phyloP scores from a whole-genome alignment of 1,139 yeast genomes.

The Suhomyces panamericanus region DNA sequence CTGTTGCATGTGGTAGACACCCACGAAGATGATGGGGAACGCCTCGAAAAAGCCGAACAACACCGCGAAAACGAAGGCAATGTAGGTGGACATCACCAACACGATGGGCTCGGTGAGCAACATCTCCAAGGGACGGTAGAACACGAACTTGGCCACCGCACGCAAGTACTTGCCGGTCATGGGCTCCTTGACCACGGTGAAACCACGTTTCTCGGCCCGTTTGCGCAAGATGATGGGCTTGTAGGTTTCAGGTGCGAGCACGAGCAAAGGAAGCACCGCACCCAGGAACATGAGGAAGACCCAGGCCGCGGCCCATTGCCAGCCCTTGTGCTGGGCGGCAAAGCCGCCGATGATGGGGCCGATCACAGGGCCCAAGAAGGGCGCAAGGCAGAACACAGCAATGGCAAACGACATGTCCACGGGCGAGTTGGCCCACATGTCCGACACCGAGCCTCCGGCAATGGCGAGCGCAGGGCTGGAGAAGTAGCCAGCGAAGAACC shows the following conservation, averaged over 20 bases:
- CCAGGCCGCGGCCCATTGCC: conserved; percentile 80
- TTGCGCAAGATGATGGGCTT: conserved; percentile 56
- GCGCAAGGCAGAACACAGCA: conserved; percentile 68
- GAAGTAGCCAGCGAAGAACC: conserved; percentile 78
- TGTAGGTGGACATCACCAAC: conserved; percentile 60
- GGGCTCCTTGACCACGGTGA: conserved; percentile 41
- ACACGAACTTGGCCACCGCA: conserved; percentile 42
- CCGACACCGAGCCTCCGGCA: conserved; percentile 85
- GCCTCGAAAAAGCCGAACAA: conserved; percentile 79
- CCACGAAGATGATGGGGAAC: conserved; percentile 68
- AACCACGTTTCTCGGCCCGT: conserved; percentile 61
- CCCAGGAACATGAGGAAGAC: conserved; percentile 74
- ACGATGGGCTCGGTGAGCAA: conserved; percentile 70
- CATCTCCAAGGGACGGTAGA: conserved; percentile 65
- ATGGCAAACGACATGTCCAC: conserved; percentile 66
- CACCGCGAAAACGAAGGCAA: conserved; percentile 73
- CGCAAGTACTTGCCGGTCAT: conserved; percentile 21
- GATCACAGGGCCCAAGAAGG: conserved; percentile 76
- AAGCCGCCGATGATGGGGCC: conserved; percentile 85
- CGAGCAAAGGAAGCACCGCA: conserved; percentile 55
- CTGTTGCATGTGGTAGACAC: conserved; percentile 54
- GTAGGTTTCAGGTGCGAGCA: conserved; percentile 68
- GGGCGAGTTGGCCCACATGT: conserved; percentile 59
- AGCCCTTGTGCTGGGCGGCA: conserved; percentile 64
- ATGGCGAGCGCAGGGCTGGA: conserved; percentile 85